Base-by-base conservation (phyloP, 2,329 filamentous ascomycete species). In the Microsporum audouinii region DNA sequence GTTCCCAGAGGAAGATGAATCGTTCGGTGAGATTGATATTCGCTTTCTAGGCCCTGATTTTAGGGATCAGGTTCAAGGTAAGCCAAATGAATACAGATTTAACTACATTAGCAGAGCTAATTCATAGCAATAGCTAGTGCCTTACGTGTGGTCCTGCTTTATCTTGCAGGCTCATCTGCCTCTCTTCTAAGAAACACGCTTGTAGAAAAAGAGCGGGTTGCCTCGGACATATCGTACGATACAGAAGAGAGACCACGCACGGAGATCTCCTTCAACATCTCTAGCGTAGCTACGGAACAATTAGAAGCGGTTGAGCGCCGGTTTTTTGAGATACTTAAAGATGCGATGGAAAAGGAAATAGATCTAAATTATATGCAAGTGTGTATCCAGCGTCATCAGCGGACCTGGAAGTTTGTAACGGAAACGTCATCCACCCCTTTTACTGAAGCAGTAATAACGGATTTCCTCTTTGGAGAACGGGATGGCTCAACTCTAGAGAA, bases 1-100 rank as follows among this genome's bases (percentile, higher is more conserved):
- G 64, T 99, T 99, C 68, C 94, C 94, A 0, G 94, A 99, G 71
- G 92, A 96, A 68, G 94, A 99, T 66, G 94, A 99, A 71, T 92
- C 90, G 0, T 88, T 86, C 61, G 94, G 94, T 41, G 92, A 97
- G 71, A 85, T 97, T 57, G 78, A 89, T 57, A 85, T 96, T 23
- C 88, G 83, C 1, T 96, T 95, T 75, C 85, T 97, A 60, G 94
- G 94, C 0, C 94, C 94, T 0, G 81, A 87, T 67, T 91, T 88
- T 72, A 88, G 83, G 59, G 85, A 96, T 67, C 73, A 82, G 1
- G 71, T 88, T 29, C 77, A 82, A 45, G 82, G 77, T 79, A 67
- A 66, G 76, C 73, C 33, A 23, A 5, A 27, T 12, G 8, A 39
- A 2, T 31, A 39, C 5, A 10, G 7, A n/a, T 5, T 8, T 49